Base-by-base conservation (phyloP, 495 filamentous ascomycete genomes). In the Aspergillus wentii region DNA sequence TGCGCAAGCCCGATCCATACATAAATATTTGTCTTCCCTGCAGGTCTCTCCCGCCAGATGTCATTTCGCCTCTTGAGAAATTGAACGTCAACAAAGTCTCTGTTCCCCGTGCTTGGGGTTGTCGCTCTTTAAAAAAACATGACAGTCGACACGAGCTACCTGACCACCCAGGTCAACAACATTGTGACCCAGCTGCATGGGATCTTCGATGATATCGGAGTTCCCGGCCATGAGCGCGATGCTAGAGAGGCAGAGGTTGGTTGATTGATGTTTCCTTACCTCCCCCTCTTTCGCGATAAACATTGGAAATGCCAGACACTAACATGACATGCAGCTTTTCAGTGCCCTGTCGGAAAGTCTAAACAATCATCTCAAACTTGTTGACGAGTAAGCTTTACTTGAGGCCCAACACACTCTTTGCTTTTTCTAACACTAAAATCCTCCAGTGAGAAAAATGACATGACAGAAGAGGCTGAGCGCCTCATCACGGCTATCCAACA, bases 181-280 rank as follows among this genome's bases (percentile, higher is more conserved):
- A 96, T 94, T 54, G 85, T 95, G 49, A 74, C 75, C 55, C 85
- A 94, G 63, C 73, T 99, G 30, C 90, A 96, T 66, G 84, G 83
- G 29, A 74, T 96, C 33, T 99, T 94, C 52, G 92, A 97, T 61
- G 91, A 97, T 46, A 96, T 99, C 49, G 92, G 92, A 23, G 81
- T 99, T 29, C 74, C 88, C 13, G 78, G 64, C 52, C 86, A 94
- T 79, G 92, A 95, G 64, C 81, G 94, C 44, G 88, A 96, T 42
- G 71, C 75, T 4, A 74, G 94, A 41, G 89, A 97, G 57, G 72
- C 85, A 51, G 83, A 94, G 77, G 88, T 94, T 66, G 48, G 71
- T 61, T 43, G 11, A n/a, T n/a, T n/a, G n/a, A n/a, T n/a, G n/a
- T n/a, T n/a, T n/a, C n/a, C n/a, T n/a, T n/a, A n/a, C n/a, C n/a